These are phyloP conservation scores for Cladosporium colombiae DNA, from an alignment of 2,329 filamentous ascomycete species.

Conservation along the genomic window DNA sequence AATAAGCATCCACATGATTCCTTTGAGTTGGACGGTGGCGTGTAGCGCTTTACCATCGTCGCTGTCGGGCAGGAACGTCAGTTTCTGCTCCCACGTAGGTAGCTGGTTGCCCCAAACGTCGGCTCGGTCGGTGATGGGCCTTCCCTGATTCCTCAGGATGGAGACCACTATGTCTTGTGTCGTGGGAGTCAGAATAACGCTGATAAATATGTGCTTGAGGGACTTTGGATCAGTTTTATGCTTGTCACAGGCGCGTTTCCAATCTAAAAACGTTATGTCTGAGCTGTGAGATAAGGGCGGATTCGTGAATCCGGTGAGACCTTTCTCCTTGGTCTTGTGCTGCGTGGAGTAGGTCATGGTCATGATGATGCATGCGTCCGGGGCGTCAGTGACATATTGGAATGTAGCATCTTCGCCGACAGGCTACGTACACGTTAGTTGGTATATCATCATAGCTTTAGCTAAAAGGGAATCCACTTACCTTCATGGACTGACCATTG, in stretches of 20 bases:
- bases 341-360: neutral
- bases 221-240: neutral
- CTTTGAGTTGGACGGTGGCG: neutral
- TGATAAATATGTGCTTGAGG: neutral
- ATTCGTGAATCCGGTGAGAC: neutral
- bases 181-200: neutral
- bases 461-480: too few relatives aligned
- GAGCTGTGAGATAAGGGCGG: neutral
- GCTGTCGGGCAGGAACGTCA: neutral
- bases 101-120: neutral
- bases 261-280: neutral
- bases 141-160: neutral
- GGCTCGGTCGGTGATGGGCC: neutral
- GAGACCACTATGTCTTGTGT: neutral
- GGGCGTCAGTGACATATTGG: neutral
- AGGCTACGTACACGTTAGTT: neutral
- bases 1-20: conserved; percentile 5
- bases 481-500: neutral
- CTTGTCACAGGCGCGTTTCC: neutral
- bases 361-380: neutral
- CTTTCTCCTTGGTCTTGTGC: neutral
- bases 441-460: too few relatives aligned
- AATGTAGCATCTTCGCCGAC: neutral
- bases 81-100: neutral
- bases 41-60: neutral